A percentile compares a stretch with the other conserved stretches of the same genome.
These are phyloP conservation scores for Sporothrix schenckii DNA, from an alignment of 2,329 filamentous ascomycete genomes.

Conservation along the genomic window DNA sequence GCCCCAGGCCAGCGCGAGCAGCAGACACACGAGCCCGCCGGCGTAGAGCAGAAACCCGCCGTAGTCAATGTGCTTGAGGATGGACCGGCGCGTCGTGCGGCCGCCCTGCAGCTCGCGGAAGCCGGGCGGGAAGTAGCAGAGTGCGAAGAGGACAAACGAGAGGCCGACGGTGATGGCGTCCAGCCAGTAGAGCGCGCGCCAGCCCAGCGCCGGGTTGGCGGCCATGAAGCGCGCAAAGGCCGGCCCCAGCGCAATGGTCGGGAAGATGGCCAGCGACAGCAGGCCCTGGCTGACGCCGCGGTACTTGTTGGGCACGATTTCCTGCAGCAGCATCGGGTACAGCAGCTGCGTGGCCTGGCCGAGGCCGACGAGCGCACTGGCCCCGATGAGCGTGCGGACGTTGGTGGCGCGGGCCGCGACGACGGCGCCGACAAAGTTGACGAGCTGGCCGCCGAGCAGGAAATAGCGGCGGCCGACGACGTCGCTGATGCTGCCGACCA, in stretches of 20 bases:
- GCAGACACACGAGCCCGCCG: conserved; percentile 11
- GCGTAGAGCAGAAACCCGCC: conserved; percentile 22
- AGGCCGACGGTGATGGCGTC: conserved; percentile 22
- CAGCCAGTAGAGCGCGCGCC: conserved; percentile 26
- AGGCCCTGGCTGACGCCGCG: conserved; percentile 33
- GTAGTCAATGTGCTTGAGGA: conserved; percentile 27
- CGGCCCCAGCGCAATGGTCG: conserved; percentile 31
- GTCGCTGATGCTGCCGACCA: conserved; percentile 28
- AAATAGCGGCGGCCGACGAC: conserved; percentile 29
- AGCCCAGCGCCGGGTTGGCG: conserved; percentile 24
- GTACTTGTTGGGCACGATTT: conserved; percentile 31
- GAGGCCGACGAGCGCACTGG: conserved; percentile 24
- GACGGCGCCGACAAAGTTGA: conserved; percentile 27
- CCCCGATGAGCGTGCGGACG: conserved; percentile 28
- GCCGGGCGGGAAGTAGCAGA: conserved; percentile 28
- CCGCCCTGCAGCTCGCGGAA: conserved; percentile 21
- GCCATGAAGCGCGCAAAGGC: conserved; percentile 34
- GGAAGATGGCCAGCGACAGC: conserved; percentile 34
- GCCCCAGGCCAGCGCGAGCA: conserved; percentile 27
- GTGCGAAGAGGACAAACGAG: conserved; percentile 21
- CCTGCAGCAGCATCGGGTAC: conserved; percentile 24
- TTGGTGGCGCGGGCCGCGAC: conserved; percentile 23
- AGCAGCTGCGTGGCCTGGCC: conserved; percentile 26
- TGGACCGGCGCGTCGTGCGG: background rate
- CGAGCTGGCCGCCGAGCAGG: conserved; percentile 24